Evolutionary conservation across 2,329 filamentous ascomycete species (phyloP).

Genomic region (Dendryphion nanum): DNA sequence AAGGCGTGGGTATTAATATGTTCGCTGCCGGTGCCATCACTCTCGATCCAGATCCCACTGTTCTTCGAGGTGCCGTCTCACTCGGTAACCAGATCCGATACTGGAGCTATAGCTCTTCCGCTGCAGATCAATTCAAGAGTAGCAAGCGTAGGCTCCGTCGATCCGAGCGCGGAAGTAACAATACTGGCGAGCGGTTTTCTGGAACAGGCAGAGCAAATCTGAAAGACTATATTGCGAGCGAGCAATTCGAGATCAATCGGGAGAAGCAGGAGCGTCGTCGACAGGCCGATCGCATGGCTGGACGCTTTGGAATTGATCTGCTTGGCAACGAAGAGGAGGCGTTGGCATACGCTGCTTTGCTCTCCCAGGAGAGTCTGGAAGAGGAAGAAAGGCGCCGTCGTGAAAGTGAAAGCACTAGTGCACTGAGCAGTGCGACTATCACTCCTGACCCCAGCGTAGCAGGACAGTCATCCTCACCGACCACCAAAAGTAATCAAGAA

Average conservation of each 20-base stretch:
- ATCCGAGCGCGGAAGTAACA: constrained; percentile 63
- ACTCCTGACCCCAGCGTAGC: constrained; percentile 36
- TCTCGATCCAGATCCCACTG: constrained; percentile 82
- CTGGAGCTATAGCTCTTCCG: constrained; percentile 88
- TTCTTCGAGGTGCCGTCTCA: constrained; percentile 81
- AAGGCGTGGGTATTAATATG: constrained; percentile 70
- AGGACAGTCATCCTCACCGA: constrained; percentile 27
- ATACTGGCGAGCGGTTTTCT: constrained; percentile 56
- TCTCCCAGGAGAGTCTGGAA: constrained; percentile 59
- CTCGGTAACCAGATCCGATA: constrained; percentile 85
- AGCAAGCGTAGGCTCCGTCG: constrained; percentile 78
- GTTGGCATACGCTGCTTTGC: constrained; percentile 60
- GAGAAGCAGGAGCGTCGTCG: constrained; percentile 67
- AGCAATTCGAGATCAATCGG: constrained; percentile 73
- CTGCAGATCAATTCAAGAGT: constrained; percentile 68
- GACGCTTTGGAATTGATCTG: constrained; percentile 81
- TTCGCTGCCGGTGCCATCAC: constrained; percentile 80
- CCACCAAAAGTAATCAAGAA: constrained; percentile 44
- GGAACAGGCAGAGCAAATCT: constrained; percentile 68
- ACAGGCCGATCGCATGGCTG: constrained; percentile 68
- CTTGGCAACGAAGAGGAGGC: constrained; percentile 62
- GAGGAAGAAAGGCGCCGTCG: constrained; percentile 48
- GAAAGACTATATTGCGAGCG: constrained; percentile 80
- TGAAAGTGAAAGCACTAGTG: constrained; percentile 42
- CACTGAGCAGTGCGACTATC: constrained; percentile 36